Evolutionary conservation across 768 basidiomycete genomes (phyloP).

Genomic region (Cystofilobasidium capitatum): DNA sequence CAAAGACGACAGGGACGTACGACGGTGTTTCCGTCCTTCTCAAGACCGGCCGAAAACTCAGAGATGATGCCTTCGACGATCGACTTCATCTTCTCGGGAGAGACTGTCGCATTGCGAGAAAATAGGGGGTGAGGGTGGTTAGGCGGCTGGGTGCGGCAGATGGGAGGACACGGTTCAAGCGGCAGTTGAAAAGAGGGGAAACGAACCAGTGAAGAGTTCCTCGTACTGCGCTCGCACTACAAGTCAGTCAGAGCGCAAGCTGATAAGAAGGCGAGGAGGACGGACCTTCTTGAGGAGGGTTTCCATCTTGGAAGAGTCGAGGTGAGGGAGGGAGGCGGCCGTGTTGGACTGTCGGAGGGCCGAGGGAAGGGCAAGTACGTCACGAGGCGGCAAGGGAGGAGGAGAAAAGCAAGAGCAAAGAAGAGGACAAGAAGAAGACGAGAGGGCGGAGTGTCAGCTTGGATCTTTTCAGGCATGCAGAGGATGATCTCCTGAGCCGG

Average conservation of each 20-base stretch:
- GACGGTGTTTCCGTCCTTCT: constrained; percentile 73
- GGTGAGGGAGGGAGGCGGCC: not conserved
- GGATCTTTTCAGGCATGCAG: no score
- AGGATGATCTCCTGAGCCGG: no score
- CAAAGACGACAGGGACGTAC: constrained; percentile 49
- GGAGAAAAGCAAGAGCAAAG: no score
- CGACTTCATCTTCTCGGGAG: constrained; percentile 50
- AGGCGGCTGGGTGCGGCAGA: not conserved
- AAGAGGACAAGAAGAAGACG: no score
- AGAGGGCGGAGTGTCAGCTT: no score
- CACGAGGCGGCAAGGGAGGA: no score
- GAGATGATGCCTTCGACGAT: constrained; percentile 95
- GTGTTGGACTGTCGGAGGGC: not conserved
- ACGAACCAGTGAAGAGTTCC: constrained; percentile 53
- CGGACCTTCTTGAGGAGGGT: not conserved
- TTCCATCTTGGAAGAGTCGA: not conserved
- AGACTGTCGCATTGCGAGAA: constrained; percentile 1
- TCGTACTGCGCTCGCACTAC: constrained; percentile 50
- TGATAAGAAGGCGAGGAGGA: not conserved
- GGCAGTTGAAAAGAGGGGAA: constrained; percentile 43
- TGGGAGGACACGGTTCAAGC: constrained; percentile 35
- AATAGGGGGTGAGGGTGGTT: no score
- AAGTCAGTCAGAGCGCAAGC: no score
- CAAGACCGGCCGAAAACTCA: constrained; percentile 72
- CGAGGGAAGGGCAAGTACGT: not conserved